Conservation (phyloP, 2,329 filamentous ascomycete genomes). For the Calonectria leucothoes region DNA sequence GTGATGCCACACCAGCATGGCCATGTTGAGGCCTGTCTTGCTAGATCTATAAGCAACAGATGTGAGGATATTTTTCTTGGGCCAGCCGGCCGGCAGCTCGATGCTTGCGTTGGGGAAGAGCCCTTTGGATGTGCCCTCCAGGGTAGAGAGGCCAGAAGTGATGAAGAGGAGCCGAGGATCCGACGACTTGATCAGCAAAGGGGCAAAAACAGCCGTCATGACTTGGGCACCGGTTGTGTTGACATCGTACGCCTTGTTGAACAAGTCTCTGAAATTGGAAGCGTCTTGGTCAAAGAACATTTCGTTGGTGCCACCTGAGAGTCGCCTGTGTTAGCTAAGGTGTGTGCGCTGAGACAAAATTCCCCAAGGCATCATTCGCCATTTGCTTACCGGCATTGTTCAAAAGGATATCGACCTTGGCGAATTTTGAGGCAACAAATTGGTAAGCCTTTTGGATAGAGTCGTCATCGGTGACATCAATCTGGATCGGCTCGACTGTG, state of each 20-base stretch:
- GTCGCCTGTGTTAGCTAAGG: not conserved
- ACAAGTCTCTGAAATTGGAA: slow-evolving; percentile 51
- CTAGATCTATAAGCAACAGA: not conserved
- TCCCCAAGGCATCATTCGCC: not conserved
- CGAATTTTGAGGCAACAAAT: slow-evolving; percentile 53
- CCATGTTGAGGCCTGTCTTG: slow-evolving; percentile 15
- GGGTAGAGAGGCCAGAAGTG: slow-evolving; percentile 45
- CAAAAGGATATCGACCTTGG: slow-evolving; percentile 62
- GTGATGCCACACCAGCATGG: slow-evolving; percentile 14
- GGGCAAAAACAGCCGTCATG: slow-evolving; percentile 52
- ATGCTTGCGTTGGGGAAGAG: not conserved
- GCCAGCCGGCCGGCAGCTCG: not conserved
- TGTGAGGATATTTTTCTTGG: not conserved
- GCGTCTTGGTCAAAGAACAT: slow-evolving; percentile 36
- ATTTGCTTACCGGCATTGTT: slow-evolving; percentile 72
- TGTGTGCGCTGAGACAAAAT: too few relatives aligned
- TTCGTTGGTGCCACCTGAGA: slow-evolving; percentile 58
- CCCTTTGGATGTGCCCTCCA: not conserved
- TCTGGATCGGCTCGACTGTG: slow-evolving; percentile 57
- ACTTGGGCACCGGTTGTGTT: slow-evolving; percentile 62
- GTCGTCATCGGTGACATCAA: slow-evolving; percentile 65
- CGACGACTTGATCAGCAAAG: slow-evolving; percentile 55
- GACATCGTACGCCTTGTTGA: slow-evolving; percentile 60
- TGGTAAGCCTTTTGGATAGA: slow-evolving; percentile 61
- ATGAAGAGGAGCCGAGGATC: slow-evolving; percentile 63